These are phyloP conservation scores for Plicaturopsis crispa DNA, from an alignment of 768 basidiomycete species.

Conservation along the genomic window DNA sequence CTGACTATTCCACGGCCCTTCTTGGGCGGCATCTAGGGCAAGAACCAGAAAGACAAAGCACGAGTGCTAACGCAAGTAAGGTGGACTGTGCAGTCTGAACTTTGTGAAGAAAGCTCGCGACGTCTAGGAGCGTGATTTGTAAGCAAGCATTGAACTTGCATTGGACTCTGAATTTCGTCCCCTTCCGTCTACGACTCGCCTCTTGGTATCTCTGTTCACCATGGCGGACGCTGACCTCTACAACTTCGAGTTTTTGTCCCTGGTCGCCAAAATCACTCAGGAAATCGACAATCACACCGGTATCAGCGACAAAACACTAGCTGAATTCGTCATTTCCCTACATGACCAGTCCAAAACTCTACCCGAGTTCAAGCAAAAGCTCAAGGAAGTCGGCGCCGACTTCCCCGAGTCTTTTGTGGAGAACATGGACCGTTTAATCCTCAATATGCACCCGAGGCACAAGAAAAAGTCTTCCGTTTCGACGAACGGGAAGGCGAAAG, in stretches of 20 bases:
- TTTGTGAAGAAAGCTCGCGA: not conserved
- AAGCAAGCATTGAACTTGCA: slow-evolving; percentile 5
- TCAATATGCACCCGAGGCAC: slow-evolving; percentile 93
- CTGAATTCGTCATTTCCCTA: slow-evolving; percentile 90
- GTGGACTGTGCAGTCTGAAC: not conserved
- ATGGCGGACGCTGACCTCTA: slow-evolving; percentile 79
- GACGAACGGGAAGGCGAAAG: slow-evolving; percentile 28
- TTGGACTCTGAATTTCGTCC: slow-evolving; percentile 5
- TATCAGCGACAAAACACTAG: slow-evolving; percentile 84
- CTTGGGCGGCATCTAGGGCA: slow-evolving; percentile 49
- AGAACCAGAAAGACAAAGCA: too few species aligned
- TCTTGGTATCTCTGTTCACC: slow-evolving; percentile 10
- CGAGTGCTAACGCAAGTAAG: too few species aligned
- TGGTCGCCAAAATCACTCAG: slow-evolving; percentile 87
- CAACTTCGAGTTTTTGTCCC: slow-evolving; percentile 87
- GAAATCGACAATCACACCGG: slow-evolving; percentile 87
- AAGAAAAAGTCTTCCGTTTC: slow-evolving; percentile 53
- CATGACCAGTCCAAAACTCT: slow-evolving; percentile 80
- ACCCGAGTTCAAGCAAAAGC: slow-evolving; percentile 72
- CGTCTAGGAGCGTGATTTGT: too few species aligned
- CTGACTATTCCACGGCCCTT: slow-evolving; percentile 81
- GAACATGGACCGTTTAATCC: slow-evolving; percentile 90
- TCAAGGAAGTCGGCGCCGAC: slow-evolving; percentile 69
- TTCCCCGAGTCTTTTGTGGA: slow-evolving; percentile 90
- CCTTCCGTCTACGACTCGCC: slow-evolving; percentile 1